A percentile compares a stretch with the other conserved stretches of the same genome.
phyloP scores from a whole-genome alignment of 805 yeast genomes.

The Danielia reshetovae region DNA sequence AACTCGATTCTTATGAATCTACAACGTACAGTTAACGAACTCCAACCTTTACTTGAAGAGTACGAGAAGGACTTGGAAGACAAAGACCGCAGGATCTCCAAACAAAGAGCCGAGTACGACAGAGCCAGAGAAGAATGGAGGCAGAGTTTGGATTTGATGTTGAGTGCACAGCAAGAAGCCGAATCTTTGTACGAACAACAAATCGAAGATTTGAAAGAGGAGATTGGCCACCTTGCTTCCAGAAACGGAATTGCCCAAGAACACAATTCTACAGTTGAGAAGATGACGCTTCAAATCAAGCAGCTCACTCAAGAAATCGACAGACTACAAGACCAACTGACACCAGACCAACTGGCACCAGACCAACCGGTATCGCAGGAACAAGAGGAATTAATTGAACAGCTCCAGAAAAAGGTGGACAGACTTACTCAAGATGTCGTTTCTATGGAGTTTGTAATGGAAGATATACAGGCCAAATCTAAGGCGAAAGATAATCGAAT shows the following conservation, averaged over 20 bases:
- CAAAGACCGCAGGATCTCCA: constrained; percentile 45
- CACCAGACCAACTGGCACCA: background rate
- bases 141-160: constrained; percentile 53
- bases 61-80: constrained; percentile 40
- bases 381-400: constrained; percentile 5
- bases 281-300: background rate
- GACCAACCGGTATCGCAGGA: background rate
- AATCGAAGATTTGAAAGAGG: constrained; percentile 32
- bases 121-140: constrained; percentile 56
- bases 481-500: constrained; percentile 12
- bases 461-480: constrained; percentile 11
- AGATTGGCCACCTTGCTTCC: constrained; percentile 5
- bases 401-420: constrained; percentile 8
- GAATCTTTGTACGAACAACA: constrained; percentile 47
- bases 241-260: constrained; percentile 8
- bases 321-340: too few species aligned
- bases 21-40: constrained; percentile 45
- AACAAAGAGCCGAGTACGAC: constrained; percentile 47
- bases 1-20: constrained; percentile 44
- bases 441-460: constrained; percentile 14
- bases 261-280: constrained; percentile 5
- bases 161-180: constrained; percentile 52
- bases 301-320: background rate
- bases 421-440: constrained; percentile 14
- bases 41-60: constrained; percentile 45